These are phyloP conservation scores for Tetrapyrgos nigripes DNA, from an alignment of 1,284 basidiomycete genomes.

Conservation along the genomic window DNA sequence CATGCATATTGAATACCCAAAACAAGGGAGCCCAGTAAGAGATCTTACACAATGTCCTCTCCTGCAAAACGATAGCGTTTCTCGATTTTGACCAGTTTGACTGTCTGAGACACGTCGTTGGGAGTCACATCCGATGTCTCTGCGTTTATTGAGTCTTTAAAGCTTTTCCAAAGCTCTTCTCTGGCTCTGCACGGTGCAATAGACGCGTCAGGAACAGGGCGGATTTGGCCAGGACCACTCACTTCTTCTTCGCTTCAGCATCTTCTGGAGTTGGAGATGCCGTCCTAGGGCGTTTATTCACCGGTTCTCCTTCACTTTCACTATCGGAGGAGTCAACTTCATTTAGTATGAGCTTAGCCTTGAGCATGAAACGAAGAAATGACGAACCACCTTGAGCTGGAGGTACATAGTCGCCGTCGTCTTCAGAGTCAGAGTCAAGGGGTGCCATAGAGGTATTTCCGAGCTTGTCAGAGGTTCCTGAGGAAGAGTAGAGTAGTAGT, in stretches of 20 bases:
- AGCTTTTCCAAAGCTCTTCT: constrained; percentile 64
- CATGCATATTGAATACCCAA: constrained; percentile 26
- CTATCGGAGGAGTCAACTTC: constrained; percentile 41
- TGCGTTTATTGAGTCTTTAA: constrained; percentile 57
- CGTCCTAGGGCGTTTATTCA: constrained; percentile 34
- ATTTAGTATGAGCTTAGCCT: neutral
- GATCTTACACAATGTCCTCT: constrained; percentile 69
- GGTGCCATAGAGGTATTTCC: constrained; percentile 3
- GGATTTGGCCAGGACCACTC: constrained; percentile 14
- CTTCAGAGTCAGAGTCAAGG: constrained; percentile 65
- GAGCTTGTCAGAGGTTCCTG: neutral
- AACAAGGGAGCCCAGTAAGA: constrained; percentile 4
- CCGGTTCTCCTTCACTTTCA: constrained; percentile 38
- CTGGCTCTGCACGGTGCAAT: constrained; percentile 42
- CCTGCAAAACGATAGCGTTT: constrained; percentile 78
- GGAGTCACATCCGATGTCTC: constrained; percentile 21
- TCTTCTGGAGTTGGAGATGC: constrained; percentile 36
- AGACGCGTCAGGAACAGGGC: neutral
- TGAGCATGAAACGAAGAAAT: neutral
- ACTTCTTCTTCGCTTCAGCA: constrained; percentile 52
- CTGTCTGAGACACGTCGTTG: no score
- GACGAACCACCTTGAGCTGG: constrained; percentile 45
- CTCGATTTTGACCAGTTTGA: constrained; percentile 65
- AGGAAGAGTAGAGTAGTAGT: neutral
- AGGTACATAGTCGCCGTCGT: constrained; percentile 73